Evolutionary conservation across 768 basidiomycete genomes (phyloP).

Genomic region (Leccinum incarnatum): DNA sequence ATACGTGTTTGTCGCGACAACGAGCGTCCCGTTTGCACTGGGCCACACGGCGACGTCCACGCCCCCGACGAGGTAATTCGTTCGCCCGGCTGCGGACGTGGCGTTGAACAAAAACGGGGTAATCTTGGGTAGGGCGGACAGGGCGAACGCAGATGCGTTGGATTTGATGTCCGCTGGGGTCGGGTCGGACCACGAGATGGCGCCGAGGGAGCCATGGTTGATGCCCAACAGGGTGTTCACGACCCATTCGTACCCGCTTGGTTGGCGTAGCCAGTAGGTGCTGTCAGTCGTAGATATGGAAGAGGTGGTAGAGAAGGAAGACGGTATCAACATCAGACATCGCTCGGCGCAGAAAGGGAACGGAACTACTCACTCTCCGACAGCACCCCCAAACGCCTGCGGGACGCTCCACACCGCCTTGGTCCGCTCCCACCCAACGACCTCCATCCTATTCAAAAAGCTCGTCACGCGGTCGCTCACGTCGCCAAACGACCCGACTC

Average conservation of each 20-base stretch:
- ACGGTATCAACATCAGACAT: too few species aligned
- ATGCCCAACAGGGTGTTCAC: slow-evolving; percentile 63
- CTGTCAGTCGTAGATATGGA: too few species aligned
- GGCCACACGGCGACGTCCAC: slow-evolving; percentile 56
- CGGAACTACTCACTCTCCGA: slow-evolving; percentile 22
- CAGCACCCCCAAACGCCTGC: slow-evolving; percentile 63
- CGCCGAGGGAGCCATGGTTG: slow-evolving; percentile 65
- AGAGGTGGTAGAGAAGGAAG: too few species aligned
- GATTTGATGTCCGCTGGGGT: slow-evolving; percentile 52
- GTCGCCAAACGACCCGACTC: slow-evolving; percentile 50
- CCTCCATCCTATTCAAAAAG: slow-evolving; percentile 53
- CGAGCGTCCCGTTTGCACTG: slow-evolving; percentile 40
- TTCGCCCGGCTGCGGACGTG: slow-evolving; percentile 32
- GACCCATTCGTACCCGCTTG: slow-evolving; percentile 67
- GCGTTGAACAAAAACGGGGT: slow-evolving; percentile 47
- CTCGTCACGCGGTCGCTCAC: slow-evolving; percentile 66
- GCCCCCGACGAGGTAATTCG: slow-evolving; percentile 38
- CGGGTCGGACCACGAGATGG: slow-evolving; percentile 51
- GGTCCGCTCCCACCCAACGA: slow-evolving; percentile 62
- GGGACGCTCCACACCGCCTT: slow-evolving; percentile 77
- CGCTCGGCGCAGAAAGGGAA: too few species aligned
- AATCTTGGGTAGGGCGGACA: slow-evolving; percentile 40
- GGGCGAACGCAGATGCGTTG: slow-evolving; percentile 48
- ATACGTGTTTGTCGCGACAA: slow-evolving; percentile 52
- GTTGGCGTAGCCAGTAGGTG: slow-evolving; percentile 45